These are phyloP conservation scores for Termitomyces sp. DNA, from an alignment of 768 basidiomycete genomes.

Conservation along the genomic window DNA sequence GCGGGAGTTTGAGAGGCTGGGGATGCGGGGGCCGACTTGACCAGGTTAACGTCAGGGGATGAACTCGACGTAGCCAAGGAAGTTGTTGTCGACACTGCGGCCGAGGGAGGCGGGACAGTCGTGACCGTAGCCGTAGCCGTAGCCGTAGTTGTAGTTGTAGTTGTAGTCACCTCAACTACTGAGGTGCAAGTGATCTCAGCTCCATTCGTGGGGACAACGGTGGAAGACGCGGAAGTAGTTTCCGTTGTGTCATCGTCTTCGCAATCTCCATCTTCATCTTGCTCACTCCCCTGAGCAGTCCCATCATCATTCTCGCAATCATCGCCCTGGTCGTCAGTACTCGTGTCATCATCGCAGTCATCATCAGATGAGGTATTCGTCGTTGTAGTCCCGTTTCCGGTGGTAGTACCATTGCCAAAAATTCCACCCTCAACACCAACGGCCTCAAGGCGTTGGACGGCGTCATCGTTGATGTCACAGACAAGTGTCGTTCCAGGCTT, in stretches of 20 bases:
- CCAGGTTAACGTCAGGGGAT: background rate
- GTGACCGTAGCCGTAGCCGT: constrained; percentile 2
- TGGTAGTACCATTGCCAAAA: constrained; percentile 2
- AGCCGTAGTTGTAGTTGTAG: too few species aligned
- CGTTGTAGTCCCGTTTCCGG: constrained; percentile 3
- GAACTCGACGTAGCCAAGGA: background rate
- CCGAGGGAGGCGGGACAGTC: constrained; percentile 2
- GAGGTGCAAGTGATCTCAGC: constrained; percentile 2
- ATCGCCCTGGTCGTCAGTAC: too few species aligned
- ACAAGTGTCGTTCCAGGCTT: constrained; percentile 39
- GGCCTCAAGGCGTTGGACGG: constrained; percentile 33
- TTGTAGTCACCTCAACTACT: too few species aligned
- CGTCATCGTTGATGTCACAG: constrained; percentile 40
- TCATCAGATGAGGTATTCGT: constrained; percentile 5
- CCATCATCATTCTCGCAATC: constrained; percentile 6
- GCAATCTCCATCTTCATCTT: constrained; percentile 7
- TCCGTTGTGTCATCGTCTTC: constrained; percentile 5
- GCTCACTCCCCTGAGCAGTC: too few species aligned
- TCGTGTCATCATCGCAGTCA: constrained; percentile 8
- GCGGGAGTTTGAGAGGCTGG: constrained; percentile 3
- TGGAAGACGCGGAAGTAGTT: constrained; percentile 10
- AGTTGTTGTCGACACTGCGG: constrained; percentile 11
- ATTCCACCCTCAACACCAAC: constrained; percentile 43
- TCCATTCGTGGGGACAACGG: background rate
- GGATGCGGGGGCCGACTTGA: background rate